Conservation (phyloP, 2,329 filamentous ascomycete species). For the Botrytis paeoniae region DNA sequence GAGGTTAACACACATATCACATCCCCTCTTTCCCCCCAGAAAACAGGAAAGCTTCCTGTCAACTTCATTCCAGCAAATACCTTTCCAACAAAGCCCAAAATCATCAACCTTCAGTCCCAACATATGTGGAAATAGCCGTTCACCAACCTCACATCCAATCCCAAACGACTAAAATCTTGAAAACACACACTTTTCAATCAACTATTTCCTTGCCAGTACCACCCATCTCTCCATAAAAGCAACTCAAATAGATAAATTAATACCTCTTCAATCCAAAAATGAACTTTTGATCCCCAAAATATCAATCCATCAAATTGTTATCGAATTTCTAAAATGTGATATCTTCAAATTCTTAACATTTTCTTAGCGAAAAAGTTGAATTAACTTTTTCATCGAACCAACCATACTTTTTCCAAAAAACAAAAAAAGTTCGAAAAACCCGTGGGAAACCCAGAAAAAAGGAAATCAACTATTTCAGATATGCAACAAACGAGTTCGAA, state of each 20-base stretch:
- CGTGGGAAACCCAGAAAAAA: not conserved
- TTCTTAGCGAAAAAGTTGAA: not conserved
- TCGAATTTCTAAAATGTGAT: not conserved
- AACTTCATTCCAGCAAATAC: not conserved
- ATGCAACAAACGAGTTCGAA: not conserved
- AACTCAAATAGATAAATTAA: not conserved
- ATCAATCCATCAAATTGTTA: not conserved
- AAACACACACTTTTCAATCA: not conserved
- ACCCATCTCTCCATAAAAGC: rapidly evolving
- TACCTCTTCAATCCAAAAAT: rapidly evolving
- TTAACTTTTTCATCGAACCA: not conserved
- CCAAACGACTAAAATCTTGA: not conserved
- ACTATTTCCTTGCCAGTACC: rapidly evolving
- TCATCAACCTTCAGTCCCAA: not conserved
- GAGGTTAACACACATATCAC: not conserved
- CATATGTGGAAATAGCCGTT: not conserved
- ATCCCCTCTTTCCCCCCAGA: not conserved
- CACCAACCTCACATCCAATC: not conserved
- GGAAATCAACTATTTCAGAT: not conserved
- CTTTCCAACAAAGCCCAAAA: not conserved
- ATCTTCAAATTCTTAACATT: not conserved
- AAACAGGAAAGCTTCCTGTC: not conserved
- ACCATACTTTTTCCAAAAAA: not conserved
- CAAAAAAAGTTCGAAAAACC: not conserved
- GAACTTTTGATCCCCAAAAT: not conserved